Conservation (phyloP, 495 filamentous ascomycete genomes). For the Neurospora sp. region DNA sequence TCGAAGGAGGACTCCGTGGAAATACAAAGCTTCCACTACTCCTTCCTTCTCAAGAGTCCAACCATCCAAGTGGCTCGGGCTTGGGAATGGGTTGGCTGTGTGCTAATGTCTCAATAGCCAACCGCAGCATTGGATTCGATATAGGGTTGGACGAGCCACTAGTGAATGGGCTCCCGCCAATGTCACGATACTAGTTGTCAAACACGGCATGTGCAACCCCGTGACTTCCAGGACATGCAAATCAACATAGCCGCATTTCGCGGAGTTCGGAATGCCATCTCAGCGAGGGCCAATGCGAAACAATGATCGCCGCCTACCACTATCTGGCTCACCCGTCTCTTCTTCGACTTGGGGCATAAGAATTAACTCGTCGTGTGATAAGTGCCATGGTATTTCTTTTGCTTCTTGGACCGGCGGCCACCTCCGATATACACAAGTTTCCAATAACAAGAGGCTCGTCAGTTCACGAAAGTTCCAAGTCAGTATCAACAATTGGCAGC, state of each 20-base stretch:
- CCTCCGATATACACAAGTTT: background rate
- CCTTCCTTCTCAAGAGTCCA: background rate
- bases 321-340: background rate
- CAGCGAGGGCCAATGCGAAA: background rate
- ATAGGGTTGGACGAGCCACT: background rate
- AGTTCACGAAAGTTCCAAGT: background rate
- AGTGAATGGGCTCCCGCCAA: background rate
- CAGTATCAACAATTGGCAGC: background rate
- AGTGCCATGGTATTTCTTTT: background rate
- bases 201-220: background rate
- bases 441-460: background rate
- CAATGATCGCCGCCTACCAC: background rate
- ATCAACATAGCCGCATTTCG: background rate
- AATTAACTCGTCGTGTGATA: background rate
- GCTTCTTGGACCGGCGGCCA: background rate
- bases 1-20: background rate
- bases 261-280: background rate
- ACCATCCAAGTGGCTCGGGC: background rate
- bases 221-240: background rate
- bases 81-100: background rate
- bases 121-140: background rate
- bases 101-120: background rate
- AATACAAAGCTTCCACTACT: background rate
- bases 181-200: background rate
- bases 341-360: background rate